Base-by-base conservation (phyloP, 257 asterid species). In the Solanum clarkiae region DNA sequence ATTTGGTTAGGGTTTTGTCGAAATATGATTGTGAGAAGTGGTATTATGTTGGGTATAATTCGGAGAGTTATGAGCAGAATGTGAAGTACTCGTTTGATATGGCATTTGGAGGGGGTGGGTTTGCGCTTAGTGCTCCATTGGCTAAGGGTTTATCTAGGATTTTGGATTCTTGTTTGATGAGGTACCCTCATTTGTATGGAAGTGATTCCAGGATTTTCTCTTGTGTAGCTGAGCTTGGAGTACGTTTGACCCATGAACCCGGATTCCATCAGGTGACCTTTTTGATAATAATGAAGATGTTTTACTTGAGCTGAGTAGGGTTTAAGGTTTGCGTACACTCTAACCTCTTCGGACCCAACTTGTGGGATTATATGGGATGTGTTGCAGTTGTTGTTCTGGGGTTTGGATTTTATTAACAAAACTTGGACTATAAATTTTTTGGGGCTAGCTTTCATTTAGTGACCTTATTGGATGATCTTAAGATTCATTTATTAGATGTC, bases 71-170 rank as follows among this genome's bases (percentile, higher is more conserved):
- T 72, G 95, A 93, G 82, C 97, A 93, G 87, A 95, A 94, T 82
- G 94, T 90, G 85, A 92, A 91, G 80, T 90, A 91, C 77, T 90
- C 87, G 15, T 95, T 95, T 80, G 91, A 82, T 42, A 93, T 95
- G 98, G 98, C 98, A 36, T 95, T 84, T 86, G 98, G 98, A 8
- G 98, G 98, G 22, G 98, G 98, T 12, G 98, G 98, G 18, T 93
- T 88, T 85, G 98, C 91, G 2, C 85, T 95, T 20, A 95, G 98
- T 85, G 94, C 95, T 6, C 93, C 97, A 7, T 85, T 95, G 87
- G 97, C 93, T 16, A 88, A 90, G 90, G 92, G 87, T 88, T 88
- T 95, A 87, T 91, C 93, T 63, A 87, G 90, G 87, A 92, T 93
- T 70, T 87, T 95, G 24, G 96, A 89, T 53, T 89, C 95, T 84